Base-by-base conservation (phyloP, 768 basidiomycete genomes). In the Zangia roseola region DNA sequence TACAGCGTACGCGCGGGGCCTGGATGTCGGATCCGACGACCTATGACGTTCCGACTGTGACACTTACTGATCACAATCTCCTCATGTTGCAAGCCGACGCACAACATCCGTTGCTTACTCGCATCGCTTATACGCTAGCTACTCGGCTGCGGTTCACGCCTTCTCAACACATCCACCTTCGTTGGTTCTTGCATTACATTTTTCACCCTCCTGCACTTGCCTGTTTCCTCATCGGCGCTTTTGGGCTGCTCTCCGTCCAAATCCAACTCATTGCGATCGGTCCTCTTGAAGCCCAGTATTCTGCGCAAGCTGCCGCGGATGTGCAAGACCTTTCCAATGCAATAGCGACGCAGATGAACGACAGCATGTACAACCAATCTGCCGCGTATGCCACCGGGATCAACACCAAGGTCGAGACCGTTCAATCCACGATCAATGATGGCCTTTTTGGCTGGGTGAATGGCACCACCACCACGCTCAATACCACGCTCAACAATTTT, bases 371-470 rank as follows among this genome's bases (percentile, higher is more conserved):
- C 60, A 83, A 86, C 58, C 84, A 91, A 57, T 94, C 90, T 9
- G 62, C 79, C 13, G 62, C 77, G 4, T 99, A 94, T 56, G 93
- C 94, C 4, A 74, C 67, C n/a, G 75, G 75, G 26, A 75, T 94
- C 61, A 99, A 98, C 56, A 60, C 59, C 17, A 86, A 81, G 25
- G 82, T 97, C 19, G 77, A 81, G 41, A 58, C 58, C 28, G 75
- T 91, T 41, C 90, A 98, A 70, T 74, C 73, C 33, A 79, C 82
- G 6, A 81, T 98, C 68, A 91, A 97, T 64, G 72, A 91, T 34
- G 88, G 88, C 21, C 70, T 98, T 39, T 95, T 98, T 54, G 93
- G 94, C 10, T 98, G 94, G 94, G 86, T 98, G 41, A 93, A 97
- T 59, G 79, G 75, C 16, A 95, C 95, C 8, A 95, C 93, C 1